Evolutionary conservation across 2,329 filamentous ascomycete genomes (phyloP).

Genomic region (Paramyrothecium sp.): DNA sequence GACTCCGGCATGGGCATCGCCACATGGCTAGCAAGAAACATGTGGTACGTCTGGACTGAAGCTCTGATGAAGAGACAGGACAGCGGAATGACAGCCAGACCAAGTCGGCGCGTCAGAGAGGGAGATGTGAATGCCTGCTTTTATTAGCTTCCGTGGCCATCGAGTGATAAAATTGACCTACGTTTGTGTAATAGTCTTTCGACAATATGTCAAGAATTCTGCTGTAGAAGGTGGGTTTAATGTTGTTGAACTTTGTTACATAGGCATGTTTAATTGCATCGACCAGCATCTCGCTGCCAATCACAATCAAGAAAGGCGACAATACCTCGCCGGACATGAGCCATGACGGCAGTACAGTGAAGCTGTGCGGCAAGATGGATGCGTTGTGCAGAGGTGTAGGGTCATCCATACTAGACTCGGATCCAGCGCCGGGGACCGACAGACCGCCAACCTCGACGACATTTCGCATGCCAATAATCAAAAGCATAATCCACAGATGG

Average conservation of each 20-base stretch:
- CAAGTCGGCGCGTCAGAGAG: slow-evolving; percentile 84
- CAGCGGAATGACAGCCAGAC: slow-evolving; percentile 86
- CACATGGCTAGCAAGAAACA: slow-evolving; percentile 89
- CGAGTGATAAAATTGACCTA: slow-evolving; percentile 35
- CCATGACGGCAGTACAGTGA: slow-evolving; percentile 84
- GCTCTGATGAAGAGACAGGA: slow-evolving; percentile 95
- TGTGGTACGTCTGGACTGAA: slow-evolving; percentile 93
- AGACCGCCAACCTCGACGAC: slow-evolving; percentile 92
- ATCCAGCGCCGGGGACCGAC: slow-evolving; percentile 56
- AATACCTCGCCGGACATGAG: slow-evolving; percentile 77
- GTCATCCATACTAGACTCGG: slow-evolving; percentile 44
- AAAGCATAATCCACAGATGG: slow-evolving; percentile 94
- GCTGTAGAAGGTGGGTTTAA: slow-evolving; percentile 84
- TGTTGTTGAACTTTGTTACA: slow-evolving; percentile 98
- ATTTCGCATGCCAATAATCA: slow-evolving; percentile 94
- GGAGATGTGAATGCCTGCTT: slow-evolving; percentile 81
- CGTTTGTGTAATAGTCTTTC: slow-evolving; percentile 97
- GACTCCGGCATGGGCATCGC: slow-evolving; percentile 69
- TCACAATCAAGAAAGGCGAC: slow-evolving; percentile 88
- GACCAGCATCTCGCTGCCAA: slow-evolving; percentile 94
- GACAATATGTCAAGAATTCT: slow-evolving; percentile 90
- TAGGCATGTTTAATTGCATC: slow-evolving; percentile 98
- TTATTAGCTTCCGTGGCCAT: slow-evolving; percentile 6
- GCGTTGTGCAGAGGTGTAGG: slow-evolving; percentile 61
- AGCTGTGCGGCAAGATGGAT: slow-evolving; percentile 84